These are phyloP conservation scores for Chlamydomonas sphaeroides DNA, from an alignment of 139 green algal genomes.

Conservation along the genomic window DNA sequence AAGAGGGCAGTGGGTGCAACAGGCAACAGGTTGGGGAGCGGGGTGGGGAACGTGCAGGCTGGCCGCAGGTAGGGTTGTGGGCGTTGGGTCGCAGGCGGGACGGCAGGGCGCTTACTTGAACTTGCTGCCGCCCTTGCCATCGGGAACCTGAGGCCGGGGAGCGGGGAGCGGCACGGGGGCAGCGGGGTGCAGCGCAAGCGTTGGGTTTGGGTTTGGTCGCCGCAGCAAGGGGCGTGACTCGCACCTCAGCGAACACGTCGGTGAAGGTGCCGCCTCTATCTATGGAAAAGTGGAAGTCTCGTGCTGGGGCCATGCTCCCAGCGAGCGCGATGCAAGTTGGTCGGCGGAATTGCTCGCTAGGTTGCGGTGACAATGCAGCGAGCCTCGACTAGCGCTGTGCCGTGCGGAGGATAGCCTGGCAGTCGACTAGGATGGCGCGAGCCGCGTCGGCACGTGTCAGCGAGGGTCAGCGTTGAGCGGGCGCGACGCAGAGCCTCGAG, in stretches of 20 bases:
- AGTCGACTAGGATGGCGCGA: too few species aligned
- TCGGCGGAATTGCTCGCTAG: too few species aligned
- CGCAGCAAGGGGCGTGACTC: background rate
- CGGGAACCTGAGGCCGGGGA: slow-evolving; percentile 46
- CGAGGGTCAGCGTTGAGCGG: too few species aligned
- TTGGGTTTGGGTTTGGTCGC: too few species aligned
- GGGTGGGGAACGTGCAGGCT: background rate
- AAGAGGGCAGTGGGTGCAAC: background rate
- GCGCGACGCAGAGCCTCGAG: too few species aligned
- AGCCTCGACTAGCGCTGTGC: too few species aligned
- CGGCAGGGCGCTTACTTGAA: slow-evolving; percentile 38
- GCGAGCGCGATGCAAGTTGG: too few species aligned
- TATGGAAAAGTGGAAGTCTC: slow-evolving; percentile 88
- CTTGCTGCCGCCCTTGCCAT: slow-evolving; percentile 56
- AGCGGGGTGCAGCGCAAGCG: background rate
- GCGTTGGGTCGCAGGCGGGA: too few species aligned
- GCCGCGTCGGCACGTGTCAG: too few species aligned
- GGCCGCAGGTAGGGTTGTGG: background rate
- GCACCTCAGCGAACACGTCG: slow-evolving; percentile 94
- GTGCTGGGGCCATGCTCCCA: background rate
- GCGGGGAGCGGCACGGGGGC: background rate
- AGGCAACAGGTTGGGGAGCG: background rate
- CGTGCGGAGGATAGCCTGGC: too few species aligned
- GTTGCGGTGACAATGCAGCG: too few species aligned
- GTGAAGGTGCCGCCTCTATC: slow-evolving; percentile 98